phyloP scores from a whole-genome alignment of 2,329 filamentous ascomycete genomes.

The Paracamarosporium sp. region DNA sequence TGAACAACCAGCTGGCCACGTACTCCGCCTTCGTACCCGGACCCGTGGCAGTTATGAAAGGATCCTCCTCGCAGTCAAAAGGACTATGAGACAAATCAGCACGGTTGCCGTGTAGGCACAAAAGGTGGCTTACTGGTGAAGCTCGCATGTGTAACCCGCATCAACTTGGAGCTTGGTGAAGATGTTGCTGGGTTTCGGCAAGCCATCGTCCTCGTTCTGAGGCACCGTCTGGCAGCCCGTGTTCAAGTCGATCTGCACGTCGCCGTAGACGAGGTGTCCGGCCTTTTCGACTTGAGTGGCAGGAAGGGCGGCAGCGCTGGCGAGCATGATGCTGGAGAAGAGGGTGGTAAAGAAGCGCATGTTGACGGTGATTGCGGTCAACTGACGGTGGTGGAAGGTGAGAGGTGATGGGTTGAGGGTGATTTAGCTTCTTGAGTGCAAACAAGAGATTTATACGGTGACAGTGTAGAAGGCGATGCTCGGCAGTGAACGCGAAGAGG shows the following conservation, averaged over 20 bases:
- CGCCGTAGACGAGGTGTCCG: not conserved
- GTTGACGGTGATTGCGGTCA: not conserved
- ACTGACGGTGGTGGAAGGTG: not conserved
- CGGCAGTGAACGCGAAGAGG: too few species aligned
- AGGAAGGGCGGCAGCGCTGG: not conserved
- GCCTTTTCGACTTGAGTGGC: not conserved
- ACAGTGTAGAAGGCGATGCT: too few species aligned
- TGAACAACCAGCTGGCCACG: not conserved
- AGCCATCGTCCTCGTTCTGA: not conserved
- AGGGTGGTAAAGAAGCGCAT: not conserved
- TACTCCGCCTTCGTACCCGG: not conserved
- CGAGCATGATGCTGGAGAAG: constrained; percentile 1
- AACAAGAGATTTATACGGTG: too few species aligned
- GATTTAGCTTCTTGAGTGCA: not conserved
- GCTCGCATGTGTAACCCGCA: not conserved
- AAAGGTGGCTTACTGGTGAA: not conserved
- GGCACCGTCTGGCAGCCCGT: not conserved
- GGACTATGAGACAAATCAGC: not conserved
- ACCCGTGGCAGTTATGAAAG: not conserved
- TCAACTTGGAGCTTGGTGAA: constrained; percentile 6
- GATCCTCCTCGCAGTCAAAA: not conserved
- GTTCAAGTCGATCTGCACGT: not conserved
- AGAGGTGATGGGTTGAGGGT: not conserved
- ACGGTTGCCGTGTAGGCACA: not conserved
- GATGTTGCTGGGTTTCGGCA: not conserved